A percentile compares a stretch with the other conserved stretches of the same genome.
phyloP scores from a whole-genome alignment of 1,284 basidiomycete species.

The Pholiota adiposa region DNA sequence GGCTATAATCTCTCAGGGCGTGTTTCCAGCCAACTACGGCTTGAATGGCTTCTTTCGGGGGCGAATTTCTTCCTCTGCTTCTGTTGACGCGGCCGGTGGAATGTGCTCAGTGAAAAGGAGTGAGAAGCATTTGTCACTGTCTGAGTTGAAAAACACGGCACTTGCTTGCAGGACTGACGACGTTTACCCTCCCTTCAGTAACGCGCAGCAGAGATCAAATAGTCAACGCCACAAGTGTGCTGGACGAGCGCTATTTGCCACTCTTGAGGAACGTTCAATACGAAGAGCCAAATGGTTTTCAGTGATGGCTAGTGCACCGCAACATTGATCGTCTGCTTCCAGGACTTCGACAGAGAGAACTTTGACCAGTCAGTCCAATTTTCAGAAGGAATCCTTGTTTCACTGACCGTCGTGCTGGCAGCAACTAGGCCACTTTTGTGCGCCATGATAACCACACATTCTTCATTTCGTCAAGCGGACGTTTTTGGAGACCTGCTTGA shows the following conservation, averaged over 20 bases:
- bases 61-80: not conserved
- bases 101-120: not conserved
- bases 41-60: too few relatives aligned
- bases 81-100: not conserved
- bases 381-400: not conserved
- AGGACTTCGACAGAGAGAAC: too few relatives aligned
- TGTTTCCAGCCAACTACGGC: not conserved
- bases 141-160: not conserved
- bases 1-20: not conserved
- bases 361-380: not conserved
- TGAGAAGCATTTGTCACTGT: not conserved
- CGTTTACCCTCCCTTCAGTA: not conserved
- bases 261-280: not conserved
- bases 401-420: not conserved
- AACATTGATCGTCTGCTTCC: not conserved
- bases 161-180: not conserved
- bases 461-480: not conserved
- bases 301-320: not conserved
- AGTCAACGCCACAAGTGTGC: not conserved
- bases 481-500: not conserved
- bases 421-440: not conserved
- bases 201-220: not conserved
- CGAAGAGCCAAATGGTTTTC: not conserved
- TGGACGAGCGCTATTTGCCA: constrained; percentile 2
- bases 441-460: not conserved